These are phyloP conservation scores for Morella rubra DNA, from an alignment of 306 rosid genomes.

Conservation along the genomic window DNA sequence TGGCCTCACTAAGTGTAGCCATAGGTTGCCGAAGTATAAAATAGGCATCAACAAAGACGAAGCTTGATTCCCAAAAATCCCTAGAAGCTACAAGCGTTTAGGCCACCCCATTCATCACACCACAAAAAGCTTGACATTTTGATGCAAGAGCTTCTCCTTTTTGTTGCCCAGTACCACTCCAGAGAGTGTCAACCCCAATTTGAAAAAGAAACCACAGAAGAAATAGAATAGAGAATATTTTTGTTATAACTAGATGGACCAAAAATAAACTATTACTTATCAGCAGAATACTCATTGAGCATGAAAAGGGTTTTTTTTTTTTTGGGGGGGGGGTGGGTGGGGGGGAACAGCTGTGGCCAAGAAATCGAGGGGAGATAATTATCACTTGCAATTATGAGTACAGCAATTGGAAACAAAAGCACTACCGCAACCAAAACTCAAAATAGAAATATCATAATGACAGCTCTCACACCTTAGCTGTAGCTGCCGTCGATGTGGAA, in stretches of 20 bases:
- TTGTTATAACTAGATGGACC: not conserved
- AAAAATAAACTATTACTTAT: not conserved
- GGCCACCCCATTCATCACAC: not conserved
- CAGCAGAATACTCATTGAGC: not conserved
- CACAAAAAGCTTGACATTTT: not conserved
- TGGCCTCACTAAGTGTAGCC: not conserved
- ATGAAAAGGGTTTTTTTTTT: not conserved
- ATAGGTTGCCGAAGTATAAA: not conserved
- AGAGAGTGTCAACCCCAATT: too few relatives aligned
- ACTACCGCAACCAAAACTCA: constrained; percentile 11
- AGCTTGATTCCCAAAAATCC: not conserved
- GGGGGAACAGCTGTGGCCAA: too few relatives aligned
- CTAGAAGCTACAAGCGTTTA: not conserved
- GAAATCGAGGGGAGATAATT: too few relatives aligned
- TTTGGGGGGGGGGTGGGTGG: too few relatives aligned
- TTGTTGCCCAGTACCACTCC: not conserved
- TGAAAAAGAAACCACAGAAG: not conserved
- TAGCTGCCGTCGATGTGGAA: constrained; percentile 49
- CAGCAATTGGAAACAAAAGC: not conserved
- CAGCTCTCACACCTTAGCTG: constrained; percentile 44
- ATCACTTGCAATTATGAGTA: not conserved
- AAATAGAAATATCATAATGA: not conserved
- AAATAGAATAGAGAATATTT: not conserved
- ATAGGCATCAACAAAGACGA: not conserved
- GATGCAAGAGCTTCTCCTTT: not conserved